Evolutionary conservation across 2,329 filamentous ascomycete species (phyloP).

Genomic region (Lizonia empirigonia): DNA sequence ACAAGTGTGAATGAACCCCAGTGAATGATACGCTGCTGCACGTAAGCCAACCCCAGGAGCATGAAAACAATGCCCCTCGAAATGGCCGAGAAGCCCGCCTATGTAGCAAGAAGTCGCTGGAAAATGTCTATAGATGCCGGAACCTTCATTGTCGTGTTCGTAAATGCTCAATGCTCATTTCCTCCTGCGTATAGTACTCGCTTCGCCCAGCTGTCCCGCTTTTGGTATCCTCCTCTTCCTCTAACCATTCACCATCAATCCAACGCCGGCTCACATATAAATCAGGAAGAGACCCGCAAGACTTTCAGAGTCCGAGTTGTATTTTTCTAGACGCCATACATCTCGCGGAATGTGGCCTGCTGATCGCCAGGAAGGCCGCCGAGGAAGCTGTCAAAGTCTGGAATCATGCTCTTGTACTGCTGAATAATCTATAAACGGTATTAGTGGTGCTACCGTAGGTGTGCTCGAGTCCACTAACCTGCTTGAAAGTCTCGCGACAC

Average conservation of each 20-base stretch:
- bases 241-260: conserved; percentile 23
- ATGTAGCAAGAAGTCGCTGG: conserved; percentile 22
- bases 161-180: conserved; percentile 32
- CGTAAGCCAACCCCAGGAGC: conserved; percentile 18
- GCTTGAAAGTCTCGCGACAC: conserved; percentile 69
- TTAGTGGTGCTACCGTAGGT: conserved; percentile 20
- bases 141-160: conserved; percentile 23
- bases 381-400: conserved; percentile 59
- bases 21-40: conserved; percentile 34
- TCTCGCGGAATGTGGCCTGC: conserved; percentile 51
- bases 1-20: conserved; percentile 34
- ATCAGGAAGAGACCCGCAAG: neutral
- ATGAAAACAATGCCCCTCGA: conserved; percentile 12
- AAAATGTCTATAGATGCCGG: conserved; percentile 46
- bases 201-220: conserved; percentile 7
- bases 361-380: conserved; percentile 52
- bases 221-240: conserved; percentile 37
- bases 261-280: conserved; percentile 35
- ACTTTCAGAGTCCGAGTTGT: neutral
- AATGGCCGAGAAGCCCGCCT: conserved; percentile 11
- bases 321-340: conserved; percentile 46
- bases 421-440: conserved; percentile 52
- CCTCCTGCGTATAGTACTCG: conserved; percentile 6
- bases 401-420: conserved; percentile 61
- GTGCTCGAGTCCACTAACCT: conserved; percentile 57